phyloP scores from a whole-genome alignment of 495 filamentous ascomycete genomes.

The Aspergillus diversus region DNA sequence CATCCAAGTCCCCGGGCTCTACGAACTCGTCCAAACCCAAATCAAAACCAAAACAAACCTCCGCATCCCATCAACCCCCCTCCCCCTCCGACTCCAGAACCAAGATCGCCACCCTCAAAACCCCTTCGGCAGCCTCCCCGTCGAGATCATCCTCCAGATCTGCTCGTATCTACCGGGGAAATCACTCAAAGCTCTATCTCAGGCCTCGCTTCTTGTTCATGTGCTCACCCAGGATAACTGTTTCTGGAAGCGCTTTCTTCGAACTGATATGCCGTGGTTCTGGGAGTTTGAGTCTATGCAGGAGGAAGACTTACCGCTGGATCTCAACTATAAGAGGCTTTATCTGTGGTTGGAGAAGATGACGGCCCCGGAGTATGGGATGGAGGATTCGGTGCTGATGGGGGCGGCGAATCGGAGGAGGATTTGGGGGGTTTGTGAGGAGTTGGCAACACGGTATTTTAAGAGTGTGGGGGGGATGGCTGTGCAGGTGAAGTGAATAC shows the following conservation, averaged over 20 bases:
- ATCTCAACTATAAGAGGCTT: conserved; percentile 25
- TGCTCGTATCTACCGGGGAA: conserved; percentile 27
- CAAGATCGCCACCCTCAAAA: conserved; percentile 17
- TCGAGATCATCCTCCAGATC: conserved; percentile 26
- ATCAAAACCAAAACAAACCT: conserved; percentile 14
- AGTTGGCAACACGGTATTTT: conserved; percentile 12
- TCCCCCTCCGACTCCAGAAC: conserved; percentile 9
- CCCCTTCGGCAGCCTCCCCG: conserved; percentile 24
- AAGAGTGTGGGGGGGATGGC: background rate
- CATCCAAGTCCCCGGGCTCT: conserved; percentile 18
- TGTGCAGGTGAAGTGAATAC: no score
- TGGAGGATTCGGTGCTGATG: conserved; percentile 22
- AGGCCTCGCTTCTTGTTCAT: conserved; percentile 25
- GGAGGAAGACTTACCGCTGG: background rate
- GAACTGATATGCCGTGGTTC: conserved; percentile 30
- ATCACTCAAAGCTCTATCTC: conserved; percentile 18
- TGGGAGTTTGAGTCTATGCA: conserved; percentile 17
- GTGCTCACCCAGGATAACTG: conserved; percentile 25
- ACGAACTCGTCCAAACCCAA: conserved; percentile 14
- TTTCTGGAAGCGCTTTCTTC: conserved; percentile 27
- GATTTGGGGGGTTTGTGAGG: conserved; percentile 27
- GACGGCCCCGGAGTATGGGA: conserved; percentile 24
- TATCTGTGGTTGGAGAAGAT: conserved; percentile 24
- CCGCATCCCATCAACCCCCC: conserved; percentile 5
- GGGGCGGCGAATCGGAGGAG: conserved; percentile 26